A percentile compares a stretch with the other conserved stretches of the same genome.
Evolutionary conservation across 2,329 filamentous ascomycete genomes (phyloP).

Genomic region (Annulohypoxylon truncatum): DNA sequence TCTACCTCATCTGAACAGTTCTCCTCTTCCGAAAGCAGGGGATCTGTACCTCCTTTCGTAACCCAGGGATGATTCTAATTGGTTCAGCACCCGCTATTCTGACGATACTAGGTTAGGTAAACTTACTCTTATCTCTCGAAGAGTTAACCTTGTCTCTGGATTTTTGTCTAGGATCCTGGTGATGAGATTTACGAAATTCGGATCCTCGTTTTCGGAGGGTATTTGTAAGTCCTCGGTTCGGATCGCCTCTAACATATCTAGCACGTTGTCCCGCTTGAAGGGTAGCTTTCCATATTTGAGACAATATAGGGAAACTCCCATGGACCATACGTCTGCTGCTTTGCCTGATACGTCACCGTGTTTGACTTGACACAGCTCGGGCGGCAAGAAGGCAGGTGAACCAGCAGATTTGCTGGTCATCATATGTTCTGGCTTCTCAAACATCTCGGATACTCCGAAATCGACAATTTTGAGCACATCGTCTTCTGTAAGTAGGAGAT

Average conservation of each 20-base stretch:
- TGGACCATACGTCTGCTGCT: conserved; percentile 97
- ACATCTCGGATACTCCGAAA: conserved; percentile 99
- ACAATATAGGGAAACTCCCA: conserved; percentile 96
- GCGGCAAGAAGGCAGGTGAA: conserved; percentile 93
- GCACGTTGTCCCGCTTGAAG: conserved; percentile 80
- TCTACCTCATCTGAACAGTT: conserved; percentile 86
- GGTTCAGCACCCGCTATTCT: conserved; percentile 38
- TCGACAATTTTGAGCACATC: conserved; percentile 97
- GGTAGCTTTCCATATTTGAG: conserved; percentile 89
- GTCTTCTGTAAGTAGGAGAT: conserved; percentile 88
- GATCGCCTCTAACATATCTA: conserved; percentile 93
- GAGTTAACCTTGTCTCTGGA: conserved; percentile 82
- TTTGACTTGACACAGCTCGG: conserved; percentile 87
- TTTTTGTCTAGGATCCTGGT: conserved; percentile 82
- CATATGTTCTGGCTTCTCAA: conserved; percentile 87
- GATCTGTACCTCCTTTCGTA: conserved; percentile 81
- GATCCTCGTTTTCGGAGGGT: conserved; percentile 71
- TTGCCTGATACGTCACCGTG: conserved; percentile 90
- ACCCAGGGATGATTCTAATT: conserved; percentile 91
- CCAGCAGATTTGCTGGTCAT: conserved; percentile 92
- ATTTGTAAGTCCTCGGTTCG: conserved; percentile 74
- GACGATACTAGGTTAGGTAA: not conserved
- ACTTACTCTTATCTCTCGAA: conserved; percentile 83
- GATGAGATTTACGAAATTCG: conserved; percentile 81
- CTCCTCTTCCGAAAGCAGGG: conserved; percentile 81